Conservation (phyloP, 176 grass and related monocot species). For the Phoenix dactylifera region DNA sequence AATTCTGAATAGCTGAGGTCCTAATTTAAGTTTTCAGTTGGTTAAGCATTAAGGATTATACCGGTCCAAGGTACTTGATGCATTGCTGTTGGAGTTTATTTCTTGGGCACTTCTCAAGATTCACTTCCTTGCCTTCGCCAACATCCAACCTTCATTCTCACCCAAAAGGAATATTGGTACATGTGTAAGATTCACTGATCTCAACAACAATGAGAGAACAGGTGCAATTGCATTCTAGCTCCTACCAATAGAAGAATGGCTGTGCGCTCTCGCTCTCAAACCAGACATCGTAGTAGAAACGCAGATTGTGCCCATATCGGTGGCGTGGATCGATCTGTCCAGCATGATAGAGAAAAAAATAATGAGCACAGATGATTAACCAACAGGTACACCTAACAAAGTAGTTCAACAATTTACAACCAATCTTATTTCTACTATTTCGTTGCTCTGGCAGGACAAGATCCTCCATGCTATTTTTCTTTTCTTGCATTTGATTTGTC, state of each 20-base stretch:
- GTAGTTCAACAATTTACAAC: too few species aligned
- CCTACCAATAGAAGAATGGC: constrained; percentile 20
- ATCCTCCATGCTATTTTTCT: too few species aligned
- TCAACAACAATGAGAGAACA: too few species aligned
- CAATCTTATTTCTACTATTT: too few species aligned
- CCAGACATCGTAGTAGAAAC: constrained; percentile 16
- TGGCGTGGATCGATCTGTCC: constrained; percentile 94
- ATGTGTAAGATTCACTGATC: background rate
- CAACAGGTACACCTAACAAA: too few species aligned
- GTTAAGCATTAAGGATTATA: constrained; percentile 25
- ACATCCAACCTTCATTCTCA: constrained; percentile 71
- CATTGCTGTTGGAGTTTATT: constrained; percentile 79
- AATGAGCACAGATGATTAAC: too few species aligned
- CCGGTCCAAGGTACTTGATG: constrained; percentile 84
- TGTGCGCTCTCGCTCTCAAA: constrained; percentile 7
- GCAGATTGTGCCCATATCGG: constrained; percentile 38
- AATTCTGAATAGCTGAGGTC: too few species aligned
- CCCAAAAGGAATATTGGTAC: background rate
- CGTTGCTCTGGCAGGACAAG: too few species aligned
- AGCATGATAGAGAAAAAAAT: constrained; percentile 1
- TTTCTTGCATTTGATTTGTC: too few species aligned
- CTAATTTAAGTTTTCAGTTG: too few species aligned
- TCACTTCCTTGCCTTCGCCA: constrained; percentile 92
- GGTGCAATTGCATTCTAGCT: too few species aligned
- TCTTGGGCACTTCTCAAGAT: constrained; percentile 75